These are phyloP conservation scores for Starmerella bombi DNA, from an alignment of 805 yeast species.

Conservation along the genomic window DNA sequence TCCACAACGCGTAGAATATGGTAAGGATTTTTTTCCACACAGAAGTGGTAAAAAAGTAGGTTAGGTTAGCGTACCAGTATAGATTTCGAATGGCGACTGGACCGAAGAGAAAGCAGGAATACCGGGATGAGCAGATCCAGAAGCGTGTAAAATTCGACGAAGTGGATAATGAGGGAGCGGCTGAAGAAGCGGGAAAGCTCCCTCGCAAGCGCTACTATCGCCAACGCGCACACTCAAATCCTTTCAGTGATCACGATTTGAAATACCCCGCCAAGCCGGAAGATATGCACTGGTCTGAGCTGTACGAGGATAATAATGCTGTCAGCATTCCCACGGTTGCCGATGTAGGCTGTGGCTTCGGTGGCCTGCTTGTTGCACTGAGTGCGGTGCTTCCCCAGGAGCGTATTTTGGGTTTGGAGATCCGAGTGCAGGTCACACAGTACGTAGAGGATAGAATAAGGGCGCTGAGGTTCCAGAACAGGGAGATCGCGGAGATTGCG, in stretches of 20 bases:
- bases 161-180: conserved; percentile 2
- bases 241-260: conserved; percentile 85
- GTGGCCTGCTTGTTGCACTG: conserved; percentile 72
- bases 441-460: conserved; percentile 91
- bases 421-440: conserved; percentile 92
- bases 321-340: conserved; percentile 42
- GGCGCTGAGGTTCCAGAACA: conserved; percentile 58
- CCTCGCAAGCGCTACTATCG: conserved; percentile 78
- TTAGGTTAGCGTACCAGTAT: too few relatives aligned
- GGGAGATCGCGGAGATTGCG: conserved; percentile 18
- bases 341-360: conserved; percentile 96
- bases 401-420: conserved; percentile 88
- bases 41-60: too few relatives aligned
- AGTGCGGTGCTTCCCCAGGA: conserved; percentile 64
- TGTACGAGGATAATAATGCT: conserved; percentile 34
- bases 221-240: conserved; percentile 96
- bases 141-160: conserved; percentile 34
- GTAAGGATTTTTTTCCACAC: too few relatives aligned
- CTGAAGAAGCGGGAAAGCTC: conserved; percentile 33
- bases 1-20: too few relatives aligned
- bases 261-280: conserved; percentile 76
- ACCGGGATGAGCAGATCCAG: conserved; percentile 36
- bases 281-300: conserved; percentile 72
- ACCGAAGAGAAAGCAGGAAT: conserved; percentile 27
- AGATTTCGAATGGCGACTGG: conserved; percentile 13